Evolutionary conservation across 179 eudicot species (phyloP).

Genomic region (Beta corolliflora): DNA sequence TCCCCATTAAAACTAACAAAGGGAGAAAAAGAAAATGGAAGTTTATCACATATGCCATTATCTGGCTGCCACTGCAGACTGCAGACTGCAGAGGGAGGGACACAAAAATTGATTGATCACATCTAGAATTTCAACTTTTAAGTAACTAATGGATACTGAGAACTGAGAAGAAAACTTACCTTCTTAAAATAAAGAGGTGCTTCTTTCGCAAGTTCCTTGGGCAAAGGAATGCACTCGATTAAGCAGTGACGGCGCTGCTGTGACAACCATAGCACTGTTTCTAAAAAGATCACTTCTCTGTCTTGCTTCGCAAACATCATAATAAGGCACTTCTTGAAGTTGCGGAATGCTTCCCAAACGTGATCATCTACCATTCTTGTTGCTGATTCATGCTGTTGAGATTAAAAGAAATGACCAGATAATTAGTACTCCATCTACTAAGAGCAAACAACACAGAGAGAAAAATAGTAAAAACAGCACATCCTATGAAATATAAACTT

Average conservation of each 20-base stretch:
- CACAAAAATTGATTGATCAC: too few relatives aligned
- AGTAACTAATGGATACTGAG: too few relatives aligned
- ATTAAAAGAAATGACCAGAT: neutral
- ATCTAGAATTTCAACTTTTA: too few relatives aligned
- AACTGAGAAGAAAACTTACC: neutral
- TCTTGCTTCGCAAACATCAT: constrained; percentile 98
- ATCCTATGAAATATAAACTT: too few relatives aligned
- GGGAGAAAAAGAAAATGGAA: neutral
- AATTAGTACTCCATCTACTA: neutral
- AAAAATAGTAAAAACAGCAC: too few relatives aligned
- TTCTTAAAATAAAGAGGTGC: constrained; percentile 22
- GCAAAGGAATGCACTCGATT: constrained; percentile 93
- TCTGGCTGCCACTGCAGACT: too few relatives aligned
- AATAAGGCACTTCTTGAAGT: constrained; percentile 92
- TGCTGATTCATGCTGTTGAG: constrained; percentile 78
- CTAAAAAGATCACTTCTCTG: constrained; percentile 81
- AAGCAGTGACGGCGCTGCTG: constrained; percentile 85
- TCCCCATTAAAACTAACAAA: neutral
- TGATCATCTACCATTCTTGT: constrained; percentile 85
- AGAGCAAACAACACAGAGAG: neutral
- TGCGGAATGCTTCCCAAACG: constrained; percentile 95
- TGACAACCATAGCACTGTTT: constrained; percentile 81
- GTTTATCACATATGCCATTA: neutral
- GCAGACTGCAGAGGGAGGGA: too few relatives aligned
- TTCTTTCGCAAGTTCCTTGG: constrained; percentile 58